Base-by-base conservation (phyloP, 2,329 filamentous ascomycete species). In the Beauveria pseudobassiana region DNA sequence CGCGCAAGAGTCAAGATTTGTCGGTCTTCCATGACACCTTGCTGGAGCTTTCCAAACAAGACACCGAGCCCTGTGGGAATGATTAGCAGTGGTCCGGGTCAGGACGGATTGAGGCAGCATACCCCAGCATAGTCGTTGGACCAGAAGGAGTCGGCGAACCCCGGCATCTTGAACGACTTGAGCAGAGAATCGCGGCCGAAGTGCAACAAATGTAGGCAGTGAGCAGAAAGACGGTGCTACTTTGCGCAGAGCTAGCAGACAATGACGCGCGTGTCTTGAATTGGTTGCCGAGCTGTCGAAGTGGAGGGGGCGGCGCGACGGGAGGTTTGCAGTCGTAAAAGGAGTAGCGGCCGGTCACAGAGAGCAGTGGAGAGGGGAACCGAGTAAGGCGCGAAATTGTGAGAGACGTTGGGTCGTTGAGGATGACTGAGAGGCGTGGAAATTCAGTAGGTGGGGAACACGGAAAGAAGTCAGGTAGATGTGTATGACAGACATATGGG, bases 101-200 rank as follows among this genome's bases (percentile, higher is more conserved):
- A 14, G 40, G 49, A 40, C 45, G 53, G 46, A 34, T 22, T 26
- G 26, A 24, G 53, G 30, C 22, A 28, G 42, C 83, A 74, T 78
- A 90, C 89, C 93, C 90, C 92, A 74, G 93, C 93, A 82, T 98
- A 98, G 83, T 99, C 95, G 73, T 86, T 86, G 65, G 95, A 96
- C 95, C 95, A 99, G 79, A 99, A 98, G 56, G 93, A 96, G 78
- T 93, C 91, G 68, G 92, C 87, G 77, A 99, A 98, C 70, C 90
- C 86, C 68, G 90, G 89, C 90, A 93, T 93, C 73, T 76, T 86
- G 67, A 66, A 62, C 66, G 65, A 64, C 62, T 61, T 62, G 46
- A 54, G 61, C 45, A 60, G 50, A 60, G 18, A 26, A 26, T 40
- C 24, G 28, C 48, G 5, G 22, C n/a, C 2, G 7, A n/a, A 18